Base-by-base conservation (phyloP, 768 basidiomycete species). In the Lanmaoa pseudosensibilis region DNA sequence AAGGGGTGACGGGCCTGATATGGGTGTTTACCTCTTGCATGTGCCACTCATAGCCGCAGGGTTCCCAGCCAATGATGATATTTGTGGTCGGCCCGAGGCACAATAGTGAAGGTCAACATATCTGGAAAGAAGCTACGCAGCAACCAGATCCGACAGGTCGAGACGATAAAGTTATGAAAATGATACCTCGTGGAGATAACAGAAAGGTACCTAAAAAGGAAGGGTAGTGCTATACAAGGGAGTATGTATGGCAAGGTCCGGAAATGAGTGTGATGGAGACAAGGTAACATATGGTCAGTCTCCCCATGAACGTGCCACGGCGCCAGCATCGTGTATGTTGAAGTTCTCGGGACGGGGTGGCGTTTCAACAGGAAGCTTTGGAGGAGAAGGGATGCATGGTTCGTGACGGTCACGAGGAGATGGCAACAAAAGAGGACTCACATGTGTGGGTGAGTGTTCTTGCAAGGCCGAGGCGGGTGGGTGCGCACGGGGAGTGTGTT, bases 111-210 rank as follows among this genome's bases (percentile, higher is more conserved):
- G 65, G 57, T 63, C 44, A 67, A 68, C 63, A 65, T 60, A 65
- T 60, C 57, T 50, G 67, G 68, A 62, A 69, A 53, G 65, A 54
- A 44, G 55, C 55, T 60, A 57, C 52, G 61, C 62, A 60, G 60
- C 48, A 40, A 46, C 67, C 55, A 73, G 72, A 71, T 73, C 65
- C 63, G 71, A 60, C 59, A 59, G 44, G 50, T 46, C 50, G 46
- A 62, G 57, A 60, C 57, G 58, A 63, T 53, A 63, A 50, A 50
- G 49, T 50, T 50, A 36, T 50, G 57, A 61, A 64, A 48, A 55
- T 46, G 56, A 56, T 49, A 58, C 70, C 70, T 73, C 63, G 66
- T 72, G 66, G 72, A 69, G 68, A 70, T 72, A 73, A 63, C 68
- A 67, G 46, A 51, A 58, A 57, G 52, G 63, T 65, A 51, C 63